Evolutionary conservation across 495 filamentous ascomycete species (phyloP), one percentile per base, ranked within the genome.

Genomic region (Trichoderma gamsii): DNA sequence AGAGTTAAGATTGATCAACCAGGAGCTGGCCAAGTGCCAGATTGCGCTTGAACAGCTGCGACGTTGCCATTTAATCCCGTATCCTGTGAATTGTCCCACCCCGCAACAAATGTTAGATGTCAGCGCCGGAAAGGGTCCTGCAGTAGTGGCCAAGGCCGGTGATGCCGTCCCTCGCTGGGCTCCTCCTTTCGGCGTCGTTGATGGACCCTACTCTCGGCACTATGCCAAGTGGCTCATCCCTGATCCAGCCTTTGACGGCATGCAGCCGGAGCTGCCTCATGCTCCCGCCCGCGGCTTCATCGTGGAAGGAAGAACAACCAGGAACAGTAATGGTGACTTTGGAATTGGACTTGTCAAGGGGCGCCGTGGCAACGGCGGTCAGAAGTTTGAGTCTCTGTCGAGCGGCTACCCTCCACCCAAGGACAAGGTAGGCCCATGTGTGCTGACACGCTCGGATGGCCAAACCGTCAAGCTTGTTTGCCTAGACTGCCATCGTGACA

Each of bases 1-100:
- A 70, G 95, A 99, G 79, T 79, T 97, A 32, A 90, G 92, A 18
- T 83, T 97, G 68, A 96, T 99, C 77, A 92, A 98, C 76, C 93
- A 97, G 78, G 93, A 98, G 77, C 86, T 98, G 69, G 93, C 92
- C 71, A 97, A 96, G 82, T 97, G 93, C 72, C 93, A 97, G 82
- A 81, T 93, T 71, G 90, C 93, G n/a, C 84, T 97, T 70, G 95
- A 99, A 78, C 95, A 98, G 76, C 84, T 99, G 63, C 90, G 95
- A 68, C 89, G 95, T 66, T 97, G 93, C 74, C 87, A 92, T 71
- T 81, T 97, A 72, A 92, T 96, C 65, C 94, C 95, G 7, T 97
- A 91, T 76, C 92, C 92, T 44, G 85, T 86, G 41, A 78, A 80
- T 59, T 80, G 83, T 66, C 87, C 85, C 21, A 83, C 79, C n/a